A percentile compares a stretch with the other conserved stretches of the same genome.
Evolutionary conservation across 441 rosid species (phyloP).

Genomic region (Lepidium campestre): DNA sequence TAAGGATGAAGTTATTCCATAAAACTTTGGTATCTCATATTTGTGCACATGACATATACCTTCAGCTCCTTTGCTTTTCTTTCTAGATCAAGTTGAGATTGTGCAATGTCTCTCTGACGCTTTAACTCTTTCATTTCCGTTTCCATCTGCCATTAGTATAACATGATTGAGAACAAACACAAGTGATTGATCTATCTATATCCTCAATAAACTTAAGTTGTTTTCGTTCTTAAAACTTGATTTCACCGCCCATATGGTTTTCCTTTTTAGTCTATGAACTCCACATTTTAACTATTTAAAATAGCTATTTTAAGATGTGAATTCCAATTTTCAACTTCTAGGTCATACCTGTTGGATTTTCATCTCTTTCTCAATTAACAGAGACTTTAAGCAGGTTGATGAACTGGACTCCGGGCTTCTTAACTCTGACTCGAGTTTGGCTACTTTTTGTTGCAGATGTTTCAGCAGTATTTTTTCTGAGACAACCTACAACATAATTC

Average conservation of each 20-base stretch:
- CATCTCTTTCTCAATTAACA: conserved; percentile 60
- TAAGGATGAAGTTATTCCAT: not conserved
- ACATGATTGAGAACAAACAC: not conserved
- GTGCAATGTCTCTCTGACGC: conserved; percentile 87
- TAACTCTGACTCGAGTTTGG: conserved; percentile 86
- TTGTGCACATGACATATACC: conserved; percentile 39
- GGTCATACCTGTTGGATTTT: conserved; percentile 64
- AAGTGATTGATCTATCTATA: not conserved
- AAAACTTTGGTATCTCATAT: not conserved
- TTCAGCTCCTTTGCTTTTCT: conserved; percentile 60
- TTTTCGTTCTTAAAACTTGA: not conserved
- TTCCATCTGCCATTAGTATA: conserved; percentile 55
- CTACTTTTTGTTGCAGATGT: conserved; percentile 85
- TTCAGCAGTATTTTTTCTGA: conserved; percentile 70
- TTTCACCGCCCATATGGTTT: not conserved
- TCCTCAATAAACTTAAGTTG: not conserved
- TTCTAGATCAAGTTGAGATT: conserved; percentile 71
- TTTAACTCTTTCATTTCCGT: conserved; percentile 84
- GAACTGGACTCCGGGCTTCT: conserved; percentile 70
- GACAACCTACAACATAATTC: conserved; percentile 45
- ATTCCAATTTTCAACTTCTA: not conserved
- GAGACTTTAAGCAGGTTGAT: conserved; percentile 49
- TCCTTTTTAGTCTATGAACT: not conserved
- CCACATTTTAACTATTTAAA: not conserved
- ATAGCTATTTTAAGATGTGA: not conserved